Evolutionary conservation across 768 basidiomycete genomes (phyloP).

Genomic region (Boletus patriciae): DNA sequence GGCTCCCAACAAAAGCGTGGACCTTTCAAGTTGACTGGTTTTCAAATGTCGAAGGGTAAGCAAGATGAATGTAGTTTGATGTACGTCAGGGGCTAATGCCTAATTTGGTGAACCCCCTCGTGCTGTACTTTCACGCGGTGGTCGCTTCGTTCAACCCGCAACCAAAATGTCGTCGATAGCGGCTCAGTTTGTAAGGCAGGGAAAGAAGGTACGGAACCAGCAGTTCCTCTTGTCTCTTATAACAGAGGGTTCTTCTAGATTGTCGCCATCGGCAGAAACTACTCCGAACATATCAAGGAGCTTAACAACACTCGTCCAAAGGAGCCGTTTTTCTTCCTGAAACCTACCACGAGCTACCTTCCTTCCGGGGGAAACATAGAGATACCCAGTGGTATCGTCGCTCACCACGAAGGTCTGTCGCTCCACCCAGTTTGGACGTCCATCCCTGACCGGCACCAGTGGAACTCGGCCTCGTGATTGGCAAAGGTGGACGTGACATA

Average conservation of each 20-base stretch:
- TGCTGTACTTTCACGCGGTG: not conserved
- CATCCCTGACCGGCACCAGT: constrained; percentile 44
- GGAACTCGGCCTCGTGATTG: constrained; percentile 96
- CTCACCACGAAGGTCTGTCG: constrained; percentile 84
- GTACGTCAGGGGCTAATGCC: not conserved
- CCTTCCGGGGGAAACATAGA: constrained; percentile 75
- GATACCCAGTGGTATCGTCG: constrained; percentile 78
- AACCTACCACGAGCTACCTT: constrained; percentile 91
- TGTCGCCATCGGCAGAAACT: constrained; percentile 95
- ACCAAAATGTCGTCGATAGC: constrained; percentile 35
- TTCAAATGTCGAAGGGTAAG: not conserved
- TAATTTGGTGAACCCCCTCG: not conserved
- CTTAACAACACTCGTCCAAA: constrained; percentile 81
- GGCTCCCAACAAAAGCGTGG: too few relatives aligned
- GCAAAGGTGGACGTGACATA: constrained; percentile 83
- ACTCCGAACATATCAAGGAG: constrained; percentile 88
- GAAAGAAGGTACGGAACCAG: constrained; percentile 42
- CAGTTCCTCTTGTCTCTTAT: not conserved
- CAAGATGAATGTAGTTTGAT: not conserved
- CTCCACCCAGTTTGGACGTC: not conserved
- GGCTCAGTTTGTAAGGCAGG: constrained; percentile 43
- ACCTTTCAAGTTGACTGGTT: not conserved
- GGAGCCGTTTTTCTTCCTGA: constrained; percentile 98
- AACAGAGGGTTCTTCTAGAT: constrained; percentile 49
- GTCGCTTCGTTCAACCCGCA: not conserved